Conservation (phyloP, 768 basidiomycete genomes). For the Psilocybe subaeruginosa region DNA sequence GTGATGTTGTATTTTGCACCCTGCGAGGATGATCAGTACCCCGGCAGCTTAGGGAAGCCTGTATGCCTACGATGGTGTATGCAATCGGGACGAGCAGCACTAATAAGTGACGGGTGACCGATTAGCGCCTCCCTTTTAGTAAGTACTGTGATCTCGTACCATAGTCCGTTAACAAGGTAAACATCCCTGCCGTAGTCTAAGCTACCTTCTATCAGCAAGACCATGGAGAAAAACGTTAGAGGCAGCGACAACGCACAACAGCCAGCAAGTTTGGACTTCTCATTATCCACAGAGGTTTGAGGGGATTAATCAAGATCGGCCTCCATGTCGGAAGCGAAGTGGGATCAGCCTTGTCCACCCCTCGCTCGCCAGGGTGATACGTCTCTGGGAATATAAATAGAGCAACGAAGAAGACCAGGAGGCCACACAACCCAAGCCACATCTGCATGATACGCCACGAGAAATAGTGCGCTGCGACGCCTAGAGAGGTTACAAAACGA, state of each 20-base stretch:
- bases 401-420: conserved; percentile 43
- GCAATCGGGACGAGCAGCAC: conserved; percentile 65
- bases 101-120: conserved; percentile 9
- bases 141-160: conserved; percentile 28
- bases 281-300: conserved; percentile 51
- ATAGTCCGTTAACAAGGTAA: conserved; percentile 40
- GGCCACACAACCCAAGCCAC: conserved; percentile 41
- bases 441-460: conserved; percentile 70
- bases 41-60: background rate
- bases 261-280: conserved; percentile 62
- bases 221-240: background rate
- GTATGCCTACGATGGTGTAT: conserved; percentile 62
- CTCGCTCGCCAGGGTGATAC: conserved; percentile 58
- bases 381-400: conserved; percentile 63
- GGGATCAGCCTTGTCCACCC: conserved; percentile 48
- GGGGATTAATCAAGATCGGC: conserved; percentile 61
- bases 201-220: background rate
- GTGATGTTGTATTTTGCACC: conserved; percentile 57
- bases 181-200: conserved; percentile 33
- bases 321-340: conserved; percentile 25
- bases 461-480: conserved; percentile 57
- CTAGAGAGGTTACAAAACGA: conserved; percentile 24
- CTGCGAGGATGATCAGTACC: conserved; percentile 31
- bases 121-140: background rate
- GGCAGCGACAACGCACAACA: conserved; percentile 43